A percentile compares a stretch with the other conserved stretches of the same genome.
Evolutionary conservation across 352 stramenopile genomes (phyloP).

Genomic region (Peronosclerospora sorghi): DNA sequence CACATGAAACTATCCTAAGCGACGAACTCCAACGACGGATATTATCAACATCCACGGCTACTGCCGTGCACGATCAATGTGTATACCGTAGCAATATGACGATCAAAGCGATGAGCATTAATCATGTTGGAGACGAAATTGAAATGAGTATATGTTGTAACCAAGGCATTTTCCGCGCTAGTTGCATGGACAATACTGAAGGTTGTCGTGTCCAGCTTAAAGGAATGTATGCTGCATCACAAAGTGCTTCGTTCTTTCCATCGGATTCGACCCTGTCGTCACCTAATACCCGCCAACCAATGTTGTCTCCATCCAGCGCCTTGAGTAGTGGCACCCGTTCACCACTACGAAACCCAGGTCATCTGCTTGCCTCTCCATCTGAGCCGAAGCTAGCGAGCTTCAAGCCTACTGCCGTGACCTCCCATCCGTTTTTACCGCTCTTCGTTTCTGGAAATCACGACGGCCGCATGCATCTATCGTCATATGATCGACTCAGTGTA

Average conservation of each 20-base stretch:
- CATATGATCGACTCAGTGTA: slow-evolving; percentile 66
- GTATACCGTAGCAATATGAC: slow-evolving; percentile 75
- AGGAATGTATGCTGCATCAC: slow-evolving; percentile 55
- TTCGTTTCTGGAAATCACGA: slow-evolving; percentile 79
- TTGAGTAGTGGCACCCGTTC: slow-evolving; percentile 16
- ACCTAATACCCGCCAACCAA: slow-evolving; percentile 5
- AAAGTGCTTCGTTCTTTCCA: slow-evolving; percentile 24
- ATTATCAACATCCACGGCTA: slow-evolving; percentile 17
- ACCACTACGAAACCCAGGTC: slow-evolving; percentile 17
- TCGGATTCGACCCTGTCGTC: slow-evolving; percentile 13
- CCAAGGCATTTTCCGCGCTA: slow-evolving; percentile 62
- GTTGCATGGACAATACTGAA: slow-evolving; percentile 53
- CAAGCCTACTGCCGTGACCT: slow-evolving; percentile 62
- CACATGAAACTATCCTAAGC: slow-evolving; percentile 33
- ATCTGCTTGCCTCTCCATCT: slow-evolving; percentile 22
- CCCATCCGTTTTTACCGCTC: slow-evolving; percentile 65
- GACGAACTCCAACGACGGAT: slow-evolving; percentile 55
- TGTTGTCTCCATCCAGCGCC: slow-evolving; percentile 16
- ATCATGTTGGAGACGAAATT: slow-evolving; percentile 33
- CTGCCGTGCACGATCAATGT: slow-evolving; percentile 35
- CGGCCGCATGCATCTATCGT: slow-evolving; percentile 73
- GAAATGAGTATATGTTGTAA: slow-evolving; percentile 69
- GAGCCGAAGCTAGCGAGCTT: slow-evolving; percentile 49
- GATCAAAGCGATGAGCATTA: slow-evolving; percentile 81
- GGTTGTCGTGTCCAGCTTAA: slow-evolving; percentile 74